Base-by-base conservation (phyloP, 352 stramenopile species). In the Globisporangium paddicum region DNA sequence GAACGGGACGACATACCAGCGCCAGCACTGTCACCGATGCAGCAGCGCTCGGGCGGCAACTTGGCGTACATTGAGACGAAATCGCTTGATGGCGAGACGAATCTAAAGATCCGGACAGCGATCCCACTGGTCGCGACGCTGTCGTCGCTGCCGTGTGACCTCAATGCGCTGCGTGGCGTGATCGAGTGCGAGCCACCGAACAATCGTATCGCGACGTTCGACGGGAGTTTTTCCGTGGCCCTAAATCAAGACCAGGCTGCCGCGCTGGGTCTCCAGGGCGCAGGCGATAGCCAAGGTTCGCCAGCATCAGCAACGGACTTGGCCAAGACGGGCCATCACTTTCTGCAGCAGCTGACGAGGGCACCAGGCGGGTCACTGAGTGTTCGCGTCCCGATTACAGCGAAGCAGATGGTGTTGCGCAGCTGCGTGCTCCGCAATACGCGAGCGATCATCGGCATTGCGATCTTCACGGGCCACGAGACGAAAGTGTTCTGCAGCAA, bases 381-480 rank as follows among this genome's bases (percentile, higher is more conserved):
- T 30, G 59, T 87, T 1, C 64, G 69, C 21, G 65, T 90, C 35
- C 79, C 82, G 26, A 78, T 95, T 32, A 92, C 82, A 0, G 76
- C 83, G 11, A 93, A 92, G 61, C 94, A 97, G 59, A 90, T 98
- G 69, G 66, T 97, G 41, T 66, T 97, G 13, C 85, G 91, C 9
- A 96, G 87, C 28, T 96, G 87, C 51, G 75, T 94, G 44, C 70
- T 98, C 8, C 77, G 89, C 13, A 96, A 97, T 60, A 97, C 90
- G 10, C 72, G 72, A 23, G 88, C 72, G 1, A 69, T 97, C 3
- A 84, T 83, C 28, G 87, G 92, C 0, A 66, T 96, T 53, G 87
- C 96, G 35, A 69, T 98, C 42, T 97, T 97, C 62, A 97, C 90
- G 8, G 84, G 84, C 13, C 84, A 90, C 45, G 84, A 94, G 58